Base-by-base conservation (phyloP, 2,329 filamentous ascomycete species). In the Xylaria sp. region DNA sequence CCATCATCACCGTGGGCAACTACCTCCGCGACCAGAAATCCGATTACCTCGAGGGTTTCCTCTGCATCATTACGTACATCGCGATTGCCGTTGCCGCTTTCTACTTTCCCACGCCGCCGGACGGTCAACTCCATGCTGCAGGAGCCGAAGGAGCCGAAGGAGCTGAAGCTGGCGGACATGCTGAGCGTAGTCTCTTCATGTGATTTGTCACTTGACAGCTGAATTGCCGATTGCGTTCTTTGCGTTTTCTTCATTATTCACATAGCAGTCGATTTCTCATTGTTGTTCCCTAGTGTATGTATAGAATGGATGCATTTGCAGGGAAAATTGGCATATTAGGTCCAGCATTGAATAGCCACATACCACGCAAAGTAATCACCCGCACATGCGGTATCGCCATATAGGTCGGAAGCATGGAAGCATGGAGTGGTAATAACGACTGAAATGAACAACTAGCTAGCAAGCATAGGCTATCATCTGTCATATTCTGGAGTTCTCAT, bases 11-110 rank as follows among this genome's bases (percentile, higher is more conserved):
- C 0, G 92, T 97, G 46, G 94, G 94, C 0, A 93, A 94, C 70
- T 97, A 97, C 81, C 82, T 98, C 64, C 86, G 94, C 59, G 94
- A 98, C 78, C 90, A 93, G 73, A 95, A 96, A 84, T 93, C 90
- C 70, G 97, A 97, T 78, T 98, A 97, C 77, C 86, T 98, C 4
- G 94, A 98, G 79, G 94, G 94, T 1, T 87, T 89, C 28, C 86
- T 98, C 20, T 93, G 93, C 72, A 88, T 97, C 20, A 86, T 92
- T 55, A 83, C 90, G 5, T 90, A 90, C 74, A 76, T 89, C 54
- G 86, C 86, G 36, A 88, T 90, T 72, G 88, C 88, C 12, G 86
- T 88, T 1, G 87, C 86, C 1, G 86, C 87, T 1, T 87, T 81
- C 71, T 88, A 86, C 75, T 89, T 86, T 71, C 88, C 87, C 2